Base-by-base conservation (phyloP, 345 rosid genomes). In the Moringa oleifera region DNA sequence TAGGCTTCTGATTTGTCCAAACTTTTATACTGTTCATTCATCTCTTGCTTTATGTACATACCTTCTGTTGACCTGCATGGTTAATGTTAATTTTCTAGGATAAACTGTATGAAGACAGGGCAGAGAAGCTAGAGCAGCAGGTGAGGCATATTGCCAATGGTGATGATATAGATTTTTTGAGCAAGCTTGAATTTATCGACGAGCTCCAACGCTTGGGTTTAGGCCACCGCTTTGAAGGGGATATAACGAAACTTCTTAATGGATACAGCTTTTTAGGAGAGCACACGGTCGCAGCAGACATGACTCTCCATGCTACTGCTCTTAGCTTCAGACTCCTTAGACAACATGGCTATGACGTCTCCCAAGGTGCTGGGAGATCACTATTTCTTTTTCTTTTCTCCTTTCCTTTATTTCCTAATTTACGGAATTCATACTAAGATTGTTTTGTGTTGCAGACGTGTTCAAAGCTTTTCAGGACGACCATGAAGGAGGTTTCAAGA, bases 241-340 rank as follows among this genome's bases (percentile, higher is more conserved):
- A 74, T 52, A 76, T 78, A 54, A 22, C 7, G 25, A 55, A 4
- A 16, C 72, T 64, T 47, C 70, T 83, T 52, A 21, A 60, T 9
- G 67, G 22, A 49, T 36, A 68, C 55, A 8, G n/a, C 17, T 57
- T 31, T 9, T 37, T 2, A 7, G 66, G 57, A 15, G 57, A 8
- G 12, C 19, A 2, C 18, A 0, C 0, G 0, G 61, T n/a, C 21
- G 22, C 21, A 21, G 36, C 18, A 7, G 58, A 11, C 9, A 41
- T 55, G 11, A 54, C 63, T 17, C 71, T 83, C 23, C 69, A 74
- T 37, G 57, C 63, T 0, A 36, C 64, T 1, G 81, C 83, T 61
- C 83, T 80, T 18, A 33, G 55, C 66, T 83, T 77, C 4, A 68
- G 86, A 62, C 83, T 53, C 66, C 80, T 77, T 6, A 68, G 86